Evolutionary conservation across 768 basidiomycete genomes (phyloP).

Genomic region (Suillus brevipes): DNA sequence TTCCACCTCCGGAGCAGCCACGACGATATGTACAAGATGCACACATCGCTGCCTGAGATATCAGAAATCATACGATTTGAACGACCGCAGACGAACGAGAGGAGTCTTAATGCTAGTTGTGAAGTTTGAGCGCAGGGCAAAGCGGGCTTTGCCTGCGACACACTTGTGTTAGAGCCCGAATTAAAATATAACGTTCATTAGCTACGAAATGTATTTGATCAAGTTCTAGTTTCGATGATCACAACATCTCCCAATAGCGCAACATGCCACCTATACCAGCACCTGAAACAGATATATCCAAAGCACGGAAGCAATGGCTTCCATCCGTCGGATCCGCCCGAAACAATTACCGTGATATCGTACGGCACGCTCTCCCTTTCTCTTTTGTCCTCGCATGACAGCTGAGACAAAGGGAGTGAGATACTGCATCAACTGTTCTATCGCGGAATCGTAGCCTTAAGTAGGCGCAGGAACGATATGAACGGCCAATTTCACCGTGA

Average conservation of each 20-base stretch:
- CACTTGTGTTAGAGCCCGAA: not conserved
- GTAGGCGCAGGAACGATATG: not conserved
- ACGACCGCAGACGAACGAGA: not conserved
- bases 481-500: not conserved
- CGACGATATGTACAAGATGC: not conserved
- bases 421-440: conserved; percentile 1
- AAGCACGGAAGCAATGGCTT: not conserved
- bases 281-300: not conserved
- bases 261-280: too few relatives aligned
- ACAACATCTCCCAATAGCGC: too few relatives aligned
- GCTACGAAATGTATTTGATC: not conserved
- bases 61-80: not conserved
- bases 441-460: not conserved
- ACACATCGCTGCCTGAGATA: too few relatives aligned
- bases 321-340: not conserved
- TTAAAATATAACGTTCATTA: not conserved
- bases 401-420: conserved; percentile 11
- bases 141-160: not conserved
- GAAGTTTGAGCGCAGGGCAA: not conserved
- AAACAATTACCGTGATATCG: conserved; percentile 9
- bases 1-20: conserved; percentile 28
- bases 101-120: not conserved
- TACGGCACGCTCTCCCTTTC: conserved; percentile 7
- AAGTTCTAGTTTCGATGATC: not conserved
- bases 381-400: conserved; percentile 10